Percentiles rank a stretch among this genome's conserved stretches.
Evolutionary conservation across 2,329 filamentous ascomycete genomes (phyloP).

Genomic region (Penicillium vulpinum): DNA sequence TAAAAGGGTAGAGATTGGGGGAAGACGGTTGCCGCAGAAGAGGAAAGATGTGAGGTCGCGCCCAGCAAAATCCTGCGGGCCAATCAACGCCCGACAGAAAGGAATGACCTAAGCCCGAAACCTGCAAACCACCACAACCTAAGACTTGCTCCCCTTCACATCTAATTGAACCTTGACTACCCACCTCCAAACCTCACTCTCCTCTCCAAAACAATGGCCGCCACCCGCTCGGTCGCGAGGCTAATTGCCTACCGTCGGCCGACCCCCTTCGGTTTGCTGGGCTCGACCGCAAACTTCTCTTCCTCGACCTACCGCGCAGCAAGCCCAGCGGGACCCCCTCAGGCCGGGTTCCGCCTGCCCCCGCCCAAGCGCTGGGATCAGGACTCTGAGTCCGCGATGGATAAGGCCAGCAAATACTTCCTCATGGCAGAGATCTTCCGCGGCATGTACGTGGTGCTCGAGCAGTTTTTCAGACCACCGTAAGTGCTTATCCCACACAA

Average conservation of each 20-base stretch:
- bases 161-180: conserved; percentile 21
- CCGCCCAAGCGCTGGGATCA: conserved; percentile 77
- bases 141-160: conserved; percentile 23
- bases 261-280: conserved; percentile 36
- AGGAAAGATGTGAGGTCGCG: conserved; percentile 29
- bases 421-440: conserved; percentile 92
- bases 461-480: conserved; percentile 98
- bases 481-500: conserved; percentile 57
- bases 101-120: conserved; percentile 43
- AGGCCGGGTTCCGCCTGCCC: conserved; percentile 76
- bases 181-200: conserved; percentile 23
- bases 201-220: conserved; percentile 40
- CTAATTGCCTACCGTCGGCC: conserved; percentile 45
- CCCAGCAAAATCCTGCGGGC: conserved; percentile 39
- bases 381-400: conserved; percentile 71
- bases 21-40: conserved; percentile 23
- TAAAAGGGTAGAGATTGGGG: conserved; percentile 10
- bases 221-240: conserved; percentile 46
- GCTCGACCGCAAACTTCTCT: conserved; percentile 61
- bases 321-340: conserved; percentile 74
- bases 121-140: conserved; percentile 34
- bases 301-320: conserved; percentile 62
- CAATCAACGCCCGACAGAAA: conserved; percentile 43
- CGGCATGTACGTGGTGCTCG: conserved; percentile 95
- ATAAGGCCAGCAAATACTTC: conserved; percentile 90